These are phyloP conservation scores for Russula emetica DNA, from an alignment of 768 basidiomycete species.

Conservation along the genomic window DNA sequence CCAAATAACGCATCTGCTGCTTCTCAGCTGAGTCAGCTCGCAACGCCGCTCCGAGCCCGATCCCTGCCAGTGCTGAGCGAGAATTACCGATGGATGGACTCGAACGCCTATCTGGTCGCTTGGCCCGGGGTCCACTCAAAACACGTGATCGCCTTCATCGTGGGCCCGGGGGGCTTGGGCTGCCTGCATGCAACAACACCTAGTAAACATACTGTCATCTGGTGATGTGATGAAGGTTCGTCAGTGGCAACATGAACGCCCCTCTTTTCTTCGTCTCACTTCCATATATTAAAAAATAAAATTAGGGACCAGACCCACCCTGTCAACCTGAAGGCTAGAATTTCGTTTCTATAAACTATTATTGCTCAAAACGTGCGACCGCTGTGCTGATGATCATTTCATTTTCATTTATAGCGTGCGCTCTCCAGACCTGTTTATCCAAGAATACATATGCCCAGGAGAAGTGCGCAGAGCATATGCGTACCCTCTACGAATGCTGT, in stretches of 20 bases:
- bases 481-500: conserved; percentile 60
- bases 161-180: no score
- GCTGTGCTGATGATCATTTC: neutral
- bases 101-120: no score
- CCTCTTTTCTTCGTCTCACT: neutral
- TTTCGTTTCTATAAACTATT: neutral
- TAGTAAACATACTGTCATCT: no score
- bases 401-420: conserved; percentile 47
- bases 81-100: no score
- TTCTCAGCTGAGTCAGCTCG: no score
- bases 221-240: conserved; percentile 15
- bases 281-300: neutral
- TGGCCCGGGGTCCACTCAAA: no score
- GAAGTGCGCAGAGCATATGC: conserved; percentile 50
- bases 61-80: no score
- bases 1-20: no score
- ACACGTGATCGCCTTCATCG: no score
- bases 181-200: no score
- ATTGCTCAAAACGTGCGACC: no score
- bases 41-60: no score
- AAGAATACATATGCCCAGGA: conserved; percentile 63
- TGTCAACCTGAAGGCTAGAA: conserved; percentile 27
- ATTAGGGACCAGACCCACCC: conserved; percentile 13
- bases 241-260: neutral
- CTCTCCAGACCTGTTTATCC: conserved; percentile 57